Conservation (phyloP, 2,329 filamentous ascomycete species). For the Colletotrichum sublineola region DNA sequence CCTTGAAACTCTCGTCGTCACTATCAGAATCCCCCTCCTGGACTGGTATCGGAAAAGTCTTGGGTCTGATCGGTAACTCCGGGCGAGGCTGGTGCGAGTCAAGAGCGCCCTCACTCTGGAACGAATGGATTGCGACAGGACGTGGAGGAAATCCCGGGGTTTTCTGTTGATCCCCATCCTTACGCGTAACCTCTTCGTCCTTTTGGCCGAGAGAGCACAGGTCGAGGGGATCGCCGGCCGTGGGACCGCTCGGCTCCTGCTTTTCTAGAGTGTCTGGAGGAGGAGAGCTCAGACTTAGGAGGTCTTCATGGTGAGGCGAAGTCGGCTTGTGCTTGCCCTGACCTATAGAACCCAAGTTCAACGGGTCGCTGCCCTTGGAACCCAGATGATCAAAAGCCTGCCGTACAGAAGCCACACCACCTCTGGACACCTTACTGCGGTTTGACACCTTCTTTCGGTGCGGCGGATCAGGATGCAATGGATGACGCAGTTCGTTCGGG, state of each 20-base stretch:
- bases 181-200: neutral
- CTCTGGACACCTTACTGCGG: slow-evolving; percentile 28
- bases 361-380: slow-evolving; percentile 13
- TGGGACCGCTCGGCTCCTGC: neutral
- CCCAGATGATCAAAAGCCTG: slow-evolving; percentile 29
- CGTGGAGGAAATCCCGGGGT: slow-evolving; percentile 10
- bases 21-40: slow-evolving; percentile 25
- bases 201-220: slow-evolving; percentile 12
- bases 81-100: slow-evolving; percentile 19
- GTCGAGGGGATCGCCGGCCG: slow-evolving; percentile 13
- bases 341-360: slow-evolving; percentile 14
- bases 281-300: slow-evolving; percentile 11
- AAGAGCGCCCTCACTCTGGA: slow-evolving; percentile 34
- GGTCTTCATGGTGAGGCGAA: slow-evolving; percentile 27
- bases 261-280: slow-evolving; percentile 1
- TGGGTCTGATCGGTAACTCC: slow-evolving; percentile 26
- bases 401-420: slow-evolving; percentile 8
- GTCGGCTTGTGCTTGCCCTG: slow-evolving; percentile 11
- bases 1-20: slow-evolving; percentile 53
- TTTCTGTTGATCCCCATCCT: slow-evolving; percentile 4
- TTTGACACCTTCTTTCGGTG: slow-evolving; percentile 27
- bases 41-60: slow-evolving; percentile 24
- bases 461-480: slow-evolving; percentile 35
- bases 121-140: slow-evolving; percentile 18
- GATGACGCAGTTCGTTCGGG: slow-evolving; percentile 36